Conservation (phyloP, 257 asterid species). For the Eucommia ulmoides region DNA sequence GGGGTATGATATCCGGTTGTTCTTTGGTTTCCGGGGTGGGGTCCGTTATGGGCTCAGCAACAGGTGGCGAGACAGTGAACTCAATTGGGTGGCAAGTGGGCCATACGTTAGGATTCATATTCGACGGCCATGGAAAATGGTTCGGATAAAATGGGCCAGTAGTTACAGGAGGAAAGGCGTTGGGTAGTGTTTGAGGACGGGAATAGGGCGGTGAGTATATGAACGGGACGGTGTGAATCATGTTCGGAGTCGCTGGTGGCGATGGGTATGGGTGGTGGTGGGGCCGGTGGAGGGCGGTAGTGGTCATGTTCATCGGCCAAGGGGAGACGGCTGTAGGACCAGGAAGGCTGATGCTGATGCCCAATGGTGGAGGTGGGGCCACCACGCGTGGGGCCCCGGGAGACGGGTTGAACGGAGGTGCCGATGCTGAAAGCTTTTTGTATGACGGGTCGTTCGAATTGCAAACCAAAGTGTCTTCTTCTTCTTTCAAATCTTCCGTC, state of each 20-base stretch:
- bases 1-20: constrained; percentile 33
- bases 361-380: no score
- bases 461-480: constrained; percentile 23
- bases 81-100: constrained; percentile 64
- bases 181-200: constrained; percentile 60
- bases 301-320: constrained; percentile 83
- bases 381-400: constrained; percentile 38
- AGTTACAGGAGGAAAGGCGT: constrained; percentile 50
- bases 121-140: constrained; percentile 77
- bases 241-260: constrained; percentile 82
- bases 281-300: constrained; percentile 79
- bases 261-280: constrained; percentile 88
- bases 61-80: constrained; percentile 45
- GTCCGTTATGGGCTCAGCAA: constrained; percentile 43
- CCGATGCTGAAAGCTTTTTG: constrained; percentile 88
- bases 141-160: constrained; percentile 55
- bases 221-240: constrained; percentile 79
- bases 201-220: constrained; percentile 73
- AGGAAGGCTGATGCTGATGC: constrained; percentile 46
- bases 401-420: constrained; percentile 93
- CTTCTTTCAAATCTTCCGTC: constrained; percentile 29
- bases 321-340: constrained; percentile 56
- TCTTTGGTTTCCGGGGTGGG: constrained; percentile 26
- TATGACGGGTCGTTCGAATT: constrained; percentile 38
- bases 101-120: constrained; percentile 60